Evolutionary conservation across 805 yeast genomes (phyloP).

Genomic region (Lipomyces yamadae): DNA sequence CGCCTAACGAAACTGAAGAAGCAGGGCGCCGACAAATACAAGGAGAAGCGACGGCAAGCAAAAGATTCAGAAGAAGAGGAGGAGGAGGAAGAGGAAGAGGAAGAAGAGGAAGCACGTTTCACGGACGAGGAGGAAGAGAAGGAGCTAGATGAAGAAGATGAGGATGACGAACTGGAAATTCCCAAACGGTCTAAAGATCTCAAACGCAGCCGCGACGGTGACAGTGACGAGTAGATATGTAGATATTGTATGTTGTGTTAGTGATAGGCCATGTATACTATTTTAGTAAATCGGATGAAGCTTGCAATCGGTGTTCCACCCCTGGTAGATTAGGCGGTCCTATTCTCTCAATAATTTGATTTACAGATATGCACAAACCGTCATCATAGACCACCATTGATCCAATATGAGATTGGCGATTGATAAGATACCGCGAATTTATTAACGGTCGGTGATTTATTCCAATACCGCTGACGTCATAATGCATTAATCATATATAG

Average conservation of each 20-base stretch:
- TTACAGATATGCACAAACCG: no score
- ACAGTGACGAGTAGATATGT: neutral
- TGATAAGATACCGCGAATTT: no score
- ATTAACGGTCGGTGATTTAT: no score
- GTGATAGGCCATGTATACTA: neutral
- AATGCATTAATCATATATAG: no score
- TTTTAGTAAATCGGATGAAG: neutral
- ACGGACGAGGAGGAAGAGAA: constrained; percentile 42
- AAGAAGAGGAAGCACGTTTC: constrained; percentile 35
- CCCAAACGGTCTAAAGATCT: constrained; percentile 20
- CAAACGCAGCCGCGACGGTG: constrained; percentile 20
- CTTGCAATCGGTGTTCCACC: no score
- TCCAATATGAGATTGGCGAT: no score
- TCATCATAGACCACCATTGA: no score
- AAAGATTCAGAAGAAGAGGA: constrained; percentile 44
- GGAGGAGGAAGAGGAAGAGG: constrained; percentile 39
- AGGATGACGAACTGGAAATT: constrained; percentile 24
- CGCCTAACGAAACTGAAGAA: constrained; percentile 43
- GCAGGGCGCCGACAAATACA: constrained; percentile 41
- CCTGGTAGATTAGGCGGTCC: no score
- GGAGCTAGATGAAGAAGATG: constrained; percentile 23
- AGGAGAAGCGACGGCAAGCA: constrained; percentile 14
- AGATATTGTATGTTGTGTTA: neutral
- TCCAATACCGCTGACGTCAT: no score
- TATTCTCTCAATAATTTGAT: no score